Evolutionary conservation across 257 asterid species (phyloP).

Genomic region (Coffea eugenioides): DNA sequence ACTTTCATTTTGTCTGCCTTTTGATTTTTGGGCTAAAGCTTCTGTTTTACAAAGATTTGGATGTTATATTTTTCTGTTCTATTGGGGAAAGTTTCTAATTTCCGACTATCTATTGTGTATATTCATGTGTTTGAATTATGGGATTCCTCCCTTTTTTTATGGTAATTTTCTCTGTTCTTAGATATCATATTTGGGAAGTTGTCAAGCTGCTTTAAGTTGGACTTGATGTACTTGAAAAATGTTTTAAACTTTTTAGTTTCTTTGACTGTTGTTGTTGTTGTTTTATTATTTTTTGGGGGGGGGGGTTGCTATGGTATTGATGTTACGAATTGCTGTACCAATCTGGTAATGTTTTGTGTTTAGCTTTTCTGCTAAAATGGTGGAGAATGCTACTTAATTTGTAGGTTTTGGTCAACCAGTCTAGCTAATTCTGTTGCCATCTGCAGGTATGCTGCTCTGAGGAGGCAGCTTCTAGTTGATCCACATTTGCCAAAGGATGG

Average conservation of each 20-base stretch:
- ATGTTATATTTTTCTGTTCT: neutral
- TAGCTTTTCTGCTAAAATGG: neutral
- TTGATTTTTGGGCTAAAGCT: neutral
- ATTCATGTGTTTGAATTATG: neutral
- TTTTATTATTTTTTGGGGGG: no score
- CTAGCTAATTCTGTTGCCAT: neutral
- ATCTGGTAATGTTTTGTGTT: neutral
- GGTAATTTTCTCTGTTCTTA: neutral
- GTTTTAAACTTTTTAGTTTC: neutral
- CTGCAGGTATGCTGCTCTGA: constrained; percentile 76
- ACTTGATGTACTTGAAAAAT: neutral
- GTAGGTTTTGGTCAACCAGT: neutral
- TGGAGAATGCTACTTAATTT: neutral
- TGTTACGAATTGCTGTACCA: neutral
- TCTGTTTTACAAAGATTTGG: neutral
- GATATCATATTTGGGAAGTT: neutral
- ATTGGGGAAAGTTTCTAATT: neutral
- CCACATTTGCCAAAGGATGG: constrained; percentile 82
- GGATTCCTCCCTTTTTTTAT: neutral
- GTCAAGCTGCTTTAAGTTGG: neutral
- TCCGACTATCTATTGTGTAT: neutral
- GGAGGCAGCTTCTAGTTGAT: constrained; percentile 88
- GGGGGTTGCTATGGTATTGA: neutral
- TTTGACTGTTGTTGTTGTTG: neutral
- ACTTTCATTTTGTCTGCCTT: neutral